These are phyloP conservation scores for Euptelea pleiosperma DNA, from an alignment of 164 flowering plant species.

Conservation along the genomic window DNA sequence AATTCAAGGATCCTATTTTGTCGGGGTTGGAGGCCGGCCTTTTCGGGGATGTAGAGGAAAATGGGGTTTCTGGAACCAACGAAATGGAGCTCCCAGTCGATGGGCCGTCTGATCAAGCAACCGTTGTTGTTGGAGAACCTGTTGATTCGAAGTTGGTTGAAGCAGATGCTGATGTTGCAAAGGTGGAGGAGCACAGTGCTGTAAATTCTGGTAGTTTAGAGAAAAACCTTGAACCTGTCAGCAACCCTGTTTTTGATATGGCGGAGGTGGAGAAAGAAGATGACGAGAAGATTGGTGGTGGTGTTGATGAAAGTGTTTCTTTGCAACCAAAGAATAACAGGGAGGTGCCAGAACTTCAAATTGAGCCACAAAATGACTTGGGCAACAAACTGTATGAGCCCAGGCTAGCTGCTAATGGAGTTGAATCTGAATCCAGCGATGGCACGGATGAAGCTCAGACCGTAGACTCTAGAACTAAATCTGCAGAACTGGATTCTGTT, in stretches of 20 bases:
- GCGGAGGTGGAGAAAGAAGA: conserved; percentile 12
- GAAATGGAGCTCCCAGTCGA: conserved; percentile 16
- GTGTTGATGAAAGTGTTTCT: conserved; percentile 3
- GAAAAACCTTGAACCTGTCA: conserved; percentile 1
- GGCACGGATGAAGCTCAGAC: not conserved
- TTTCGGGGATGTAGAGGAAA: conserved; percentile 29
- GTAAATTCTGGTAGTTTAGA: not conserved
- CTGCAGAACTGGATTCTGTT: conserved; percentile 2
- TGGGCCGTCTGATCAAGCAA: conserved; percentile 17
- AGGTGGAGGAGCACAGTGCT: conserved; percentile 9
- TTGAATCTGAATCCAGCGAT: conserved; percentile 3
- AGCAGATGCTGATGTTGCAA: conserved; percentile 13
- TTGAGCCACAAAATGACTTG: conserved; percentile 16
- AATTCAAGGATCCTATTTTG: conserved; percentile 12
- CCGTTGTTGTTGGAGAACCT: conserved; percentile 16
- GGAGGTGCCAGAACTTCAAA: conserved; percentile 14
- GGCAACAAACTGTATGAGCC: conserved; percentile 11
- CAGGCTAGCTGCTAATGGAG: conserved; percentile 9
- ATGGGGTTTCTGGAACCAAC: conserved; percentile 17
- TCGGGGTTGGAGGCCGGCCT: conserved; percentile 16
- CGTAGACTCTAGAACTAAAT: not conserved
- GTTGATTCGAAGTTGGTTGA: conserved; percentile 12
- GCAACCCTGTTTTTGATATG: conserved; percentile 4
- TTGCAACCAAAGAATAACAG: not conserved
- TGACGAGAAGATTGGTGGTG: conserved; percentile 8